Evolutionary conservation across 352 stramenopile species (phyloP).

Genomic region (Globisporangium spiculum): DNA sequence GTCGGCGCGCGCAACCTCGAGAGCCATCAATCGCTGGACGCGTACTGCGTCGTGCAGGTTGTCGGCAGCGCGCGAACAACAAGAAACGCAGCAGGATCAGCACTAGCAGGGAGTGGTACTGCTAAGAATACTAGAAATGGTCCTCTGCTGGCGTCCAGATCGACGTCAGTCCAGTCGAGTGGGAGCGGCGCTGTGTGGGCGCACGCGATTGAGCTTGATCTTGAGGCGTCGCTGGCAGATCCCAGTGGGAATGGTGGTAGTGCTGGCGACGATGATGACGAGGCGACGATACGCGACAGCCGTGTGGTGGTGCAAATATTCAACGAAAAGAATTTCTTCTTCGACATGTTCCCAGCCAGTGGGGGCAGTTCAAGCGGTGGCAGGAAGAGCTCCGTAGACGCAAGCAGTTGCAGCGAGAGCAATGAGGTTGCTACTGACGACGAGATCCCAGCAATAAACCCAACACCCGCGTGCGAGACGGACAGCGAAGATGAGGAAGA

Average conservation of each 20-base stretch:
- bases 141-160: constrained; percentile 4
- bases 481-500: constrained; percentile 32
- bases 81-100: not conserved
- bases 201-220: constrained; percentile 40
- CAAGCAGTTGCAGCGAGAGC: constrained; percentile 5
- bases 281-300: constrained; percentile 1
- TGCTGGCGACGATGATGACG: constrained; percentile 12
- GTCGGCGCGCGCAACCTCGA: constrained; percentile 72
- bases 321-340: constrained; percentile 80
- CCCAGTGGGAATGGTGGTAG: constrained; percentile 7
- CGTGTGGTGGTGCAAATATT: constrained; percentile 48
- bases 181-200: constrained; percentile 38
- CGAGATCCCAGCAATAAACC: not conserved
- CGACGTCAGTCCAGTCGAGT: constrained; percentile 21
- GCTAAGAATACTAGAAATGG: not conserved
- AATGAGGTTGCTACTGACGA: not conserved
- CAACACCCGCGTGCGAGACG: constrained; percentile 1
- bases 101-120: not conserved
- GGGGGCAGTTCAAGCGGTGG: constrained; percentile 11
- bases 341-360: constrained; percentile 75
- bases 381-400: constrained; percentile 6
- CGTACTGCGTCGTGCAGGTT: constrained; percentile 62
- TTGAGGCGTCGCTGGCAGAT: not conserved
- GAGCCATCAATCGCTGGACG: constrained; percentile 51
- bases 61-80: constrained; percentile 7